These are phyloP conservation scores for Russula earlei DNA, from an alignment of 768 basidiomycete genomes.

Conservation along the genomic window DNA sequence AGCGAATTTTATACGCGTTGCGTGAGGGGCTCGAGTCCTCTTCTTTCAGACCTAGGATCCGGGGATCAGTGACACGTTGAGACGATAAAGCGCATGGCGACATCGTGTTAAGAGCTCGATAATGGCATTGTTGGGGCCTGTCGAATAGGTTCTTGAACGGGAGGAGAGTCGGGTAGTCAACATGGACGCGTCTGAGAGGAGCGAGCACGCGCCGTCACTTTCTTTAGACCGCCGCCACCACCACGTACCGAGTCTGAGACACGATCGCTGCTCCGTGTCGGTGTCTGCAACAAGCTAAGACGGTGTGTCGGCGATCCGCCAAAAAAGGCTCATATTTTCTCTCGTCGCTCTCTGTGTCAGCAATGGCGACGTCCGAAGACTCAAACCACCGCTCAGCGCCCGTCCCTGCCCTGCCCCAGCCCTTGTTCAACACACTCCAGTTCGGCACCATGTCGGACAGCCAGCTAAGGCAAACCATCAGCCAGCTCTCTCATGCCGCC, in stretches of 20 bases:
- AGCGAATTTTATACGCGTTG: constrained; percentile 21
- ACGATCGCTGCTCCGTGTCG: no score
- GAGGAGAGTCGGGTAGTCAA: constrained; percentile 7
- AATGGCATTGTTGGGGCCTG: constrained; percentile 29
- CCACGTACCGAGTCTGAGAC: neutral
- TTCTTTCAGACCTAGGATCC: constrained; percentile 12
- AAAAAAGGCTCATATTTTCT: constrained; percentile 16
- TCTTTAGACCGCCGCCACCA: neutral
- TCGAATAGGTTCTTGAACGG: neutral
- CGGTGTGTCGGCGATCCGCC: constrained; percentile 1
- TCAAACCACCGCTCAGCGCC: constrained; percentile 12
- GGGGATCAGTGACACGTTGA: neutral
- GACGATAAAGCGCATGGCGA: constrained; percentile 21
- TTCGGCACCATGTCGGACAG: constrained; percentile 46
- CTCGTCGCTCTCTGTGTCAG: constrained; percentile 13
- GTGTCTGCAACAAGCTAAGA: neutral
- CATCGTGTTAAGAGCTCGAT: constrained; percentile 36
- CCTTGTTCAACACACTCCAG: constrained; percentile 20
- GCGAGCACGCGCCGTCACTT: neutral
- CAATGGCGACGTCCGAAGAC: constrained; percentile 15
- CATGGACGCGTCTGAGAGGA: neutral
- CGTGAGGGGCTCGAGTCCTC: constrained; percentile 11
- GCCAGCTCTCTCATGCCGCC: constrained; percentile 36
- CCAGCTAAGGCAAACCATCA: constrained; percentile 55
- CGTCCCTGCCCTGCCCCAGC: neutral